A percentile compares a stretch with the other conserved stretches of the same genome.
These are phyloP conservation scores for Curvularia hawaiiensis DNA, from an alignment of 2,329 filamentous ascomycete species.

Conservation along the genomic window DNA sequence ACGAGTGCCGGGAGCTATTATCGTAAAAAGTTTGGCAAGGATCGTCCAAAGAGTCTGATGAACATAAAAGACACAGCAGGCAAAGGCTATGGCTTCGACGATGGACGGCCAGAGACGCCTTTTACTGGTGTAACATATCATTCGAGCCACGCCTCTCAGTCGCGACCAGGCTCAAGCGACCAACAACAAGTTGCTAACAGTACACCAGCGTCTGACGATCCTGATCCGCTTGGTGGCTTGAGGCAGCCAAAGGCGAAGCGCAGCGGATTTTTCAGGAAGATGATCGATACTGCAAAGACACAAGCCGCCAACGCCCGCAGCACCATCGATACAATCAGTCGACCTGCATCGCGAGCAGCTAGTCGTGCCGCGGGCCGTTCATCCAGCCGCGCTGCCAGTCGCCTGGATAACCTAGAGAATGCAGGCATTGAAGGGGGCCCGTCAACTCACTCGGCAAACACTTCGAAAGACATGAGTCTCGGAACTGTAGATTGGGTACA, in stretches of 20 bases:
- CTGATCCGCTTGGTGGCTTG: conserved; percentile 77
- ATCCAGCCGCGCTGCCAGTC: conserved; percentile 35
- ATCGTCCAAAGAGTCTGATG: conserved; percentile 67
- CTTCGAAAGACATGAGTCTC: conserved; percentile 73
- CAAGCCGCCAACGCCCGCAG: conserved; percentile 88
- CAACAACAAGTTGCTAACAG: conserved; percentile 55
- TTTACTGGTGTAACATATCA: conserved; percentile 86
- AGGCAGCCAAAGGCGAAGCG: conserved; percentile 75
- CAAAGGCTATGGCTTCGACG: conserved; percentile 47
- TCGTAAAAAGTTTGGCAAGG: conserved; percentile 66
- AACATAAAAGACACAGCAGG: conserved; percentile 54
- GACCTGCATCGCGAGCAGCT: conserved; percentile 47
- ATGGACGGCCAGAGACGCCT: conserved; percentile 57
- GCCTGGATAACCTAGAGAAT: conserved; percentile 51
- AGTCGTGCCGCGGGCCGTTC: conserved; percentile 51
- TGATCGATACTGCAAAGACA: conserved; percentile 92
- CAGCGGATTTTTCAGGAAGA: conserved; percentile 92
- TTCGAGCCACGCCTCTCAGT: conserved; percentile 73
- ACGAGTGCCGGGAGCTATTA: conserved; percentile 95
- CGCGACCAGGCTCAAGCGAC: conserved; percentile 58
- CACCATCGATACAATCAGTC: conserved; percentile 70
- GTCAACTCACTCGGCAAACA: conserved; percentile 33
- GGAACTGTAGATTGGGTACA: conserved; percentile 90
- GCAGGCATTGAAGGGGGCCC: conserved; percentile 60
- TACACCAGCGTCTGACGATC: conserved; percentile 63